Conservation (phyloP, 495 filamentous ascomycete genomes). For the Choiromyces venosus region DNA sequence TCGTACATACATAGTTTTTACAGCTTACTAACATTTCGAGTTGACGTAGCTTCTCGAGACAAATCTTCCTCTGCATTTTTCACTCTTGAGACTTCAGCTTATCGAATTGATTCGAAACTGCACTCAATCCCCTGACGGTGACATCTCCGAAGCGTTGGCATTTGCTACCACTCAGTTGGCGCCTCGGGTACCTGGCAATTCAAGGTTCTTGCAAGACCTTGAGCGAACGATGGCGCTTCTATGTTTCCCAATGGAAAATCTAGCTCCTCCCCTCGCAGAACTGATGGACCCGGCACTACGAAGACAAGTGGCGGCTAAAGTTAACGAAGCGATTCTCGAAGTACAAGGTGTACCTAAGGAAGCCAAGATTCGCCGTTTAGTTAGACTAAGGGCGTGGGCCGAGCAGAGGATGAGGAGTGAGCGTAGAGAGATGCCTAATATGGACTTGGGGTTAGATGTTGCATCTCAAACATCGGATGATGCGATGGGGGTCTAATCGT, state of each 20-base stretch:
- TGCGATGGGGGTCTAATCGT: constrained; percentile 23
- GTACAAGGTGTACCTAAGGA: constrained; percentile 66
- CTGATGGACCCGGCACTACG: constrained; percentile 78
- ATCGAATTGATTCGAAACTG: constrained; percentile 84
- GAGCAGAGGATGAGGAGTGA: constrained; percentile 68
- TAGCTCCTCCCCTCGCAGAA: constrained; percentile 67
- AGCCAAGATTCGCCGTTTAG: constrained; percentile 70
- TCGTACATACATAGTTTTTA: constrained; percentile 9
- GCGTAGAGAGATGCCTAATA: constrained; percentile 65
- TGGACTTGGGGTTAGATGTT: constrained; percentile 65
- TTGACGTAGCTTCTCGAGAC: constrained; percentile 71
- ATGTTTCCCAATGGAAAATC: constrained; percentile 72
- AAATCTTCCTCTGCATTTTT: constrained; percentile 79
- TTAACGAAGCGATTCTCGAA: constrained; percentile 80
- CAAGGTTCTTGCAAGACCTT: constrained; percentile 75
- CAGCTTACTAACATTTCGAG: constrained; percentile 40
- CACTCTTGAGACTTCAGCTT: constrained; percentile 81
- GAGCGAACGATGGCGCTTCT: constrained; percentile 90
- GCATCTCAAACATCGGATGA: constrained; percentile 26
- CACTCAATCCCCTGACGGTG: constrained; percentile 57
- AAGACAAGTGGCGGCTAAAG: constrained; percentile 67
- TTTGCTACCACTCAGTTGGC: constrained; percentile 85
- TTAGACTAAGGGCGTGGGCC: constrained; percentile 77
- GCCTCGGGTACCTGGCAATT: constrained; percentile 71
- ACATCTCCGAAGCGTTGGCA: constrained; percentile 73